Conservation (phyloP, 2,329 filamentous ascomycete species). For the Penicillium hesseltinei region DNA sequence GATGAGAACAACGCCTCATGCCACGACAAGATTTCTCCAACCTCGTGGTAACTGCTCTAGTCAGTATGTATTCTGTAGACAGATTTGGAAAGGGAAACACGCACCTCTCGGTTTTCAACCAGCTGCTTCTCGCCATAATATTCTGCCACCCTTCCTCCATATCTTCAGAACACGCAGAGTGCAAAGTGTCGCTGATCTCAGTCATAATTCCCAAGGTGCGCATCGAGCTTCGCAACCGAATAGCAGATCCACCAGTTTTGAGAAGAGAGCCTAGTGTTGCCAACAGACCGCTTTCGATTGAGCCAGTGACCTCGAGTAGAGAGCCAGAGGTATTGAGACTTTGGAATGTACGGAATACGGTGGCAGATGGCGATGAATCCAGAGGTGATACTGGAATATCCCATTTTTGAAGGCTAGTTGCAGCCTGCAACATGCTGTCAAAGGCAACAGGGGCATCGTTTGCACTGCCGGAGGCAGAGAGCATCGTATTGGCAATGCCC, state of each 20-base stretch:
- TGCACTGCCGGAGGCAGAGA: conserved; percentile 59
- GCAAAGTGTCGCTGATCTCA: conserved; percentile 76
- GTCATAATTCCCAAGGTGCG: conserved; percentile 68
- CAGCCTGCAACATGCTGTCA: conserved; percentile 74
- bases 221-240: conserved; percentile 58
- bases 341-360: conserved; percentile 78
- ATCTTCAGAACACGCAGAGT: conserved; percentile 58
- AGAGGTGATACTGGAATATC: conserved; percentile 72
- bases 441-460: conserved; percentile 52
- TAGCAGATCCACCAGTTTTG: conserved; percentile 37
- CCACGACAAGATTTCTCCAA: conserved; percentile 76
- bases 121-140: conserved; percentile 66
- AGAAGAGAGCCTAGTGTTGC: conserved; percentile 45
- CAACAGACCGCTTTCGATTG: conserved; percentile 62
- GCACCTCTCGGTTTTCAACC: conserved; percentile 81
- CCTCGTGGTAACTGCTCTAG: conserved; percentile 53
- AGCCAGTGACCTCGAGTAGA: conserved; percentile 52
- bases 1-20: conserved; percentile 80
- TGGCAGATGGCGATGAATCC: conserved; percentile 63
- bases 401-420: conserved; percentile 85
- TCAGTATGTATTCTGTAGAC: conserved; percentile 16
- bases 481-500: conserved; percentile 78
- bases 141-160: conserved; percentile 60
- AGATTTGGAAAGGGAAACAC: conserved; percentile 27
- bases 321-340: conserved; percentile 67